Conservation (phyloP, 2,329 filamentous ascomycete species). For the Ascochyta fabae region DNA sequence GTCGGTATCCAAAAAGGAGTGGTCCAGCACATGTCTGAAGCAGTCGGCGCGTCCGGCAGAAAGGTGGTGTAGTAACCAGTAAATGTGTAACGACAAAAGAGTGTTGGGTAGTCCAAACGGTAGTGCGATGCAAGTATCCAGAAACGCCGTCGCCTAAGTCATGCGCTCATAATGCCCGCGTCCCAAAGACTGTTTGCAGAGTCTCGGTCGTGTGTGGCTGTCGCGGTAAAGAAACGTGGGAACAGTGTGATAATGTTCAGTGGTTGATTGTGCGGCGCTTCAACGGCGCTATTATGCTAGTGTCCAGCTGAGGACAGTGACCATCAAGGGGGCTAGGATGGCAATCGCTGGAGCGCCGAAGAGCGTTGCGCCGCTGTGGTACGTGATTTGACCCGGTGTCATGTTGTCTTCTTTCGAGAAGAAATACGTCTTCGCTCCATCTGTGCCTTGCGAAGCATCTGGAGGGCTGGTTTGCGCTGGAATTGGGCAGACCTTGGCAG, state of each 20-base stretch:
- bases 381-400: slow-evolving; percentile 40
- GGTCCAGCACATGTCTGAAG: slow-evolving; percentile 4
- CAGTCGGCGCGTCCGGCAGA: slow-evolving; percentile 3
- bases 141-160: slow-evolving; percentile 24
- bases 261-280: slow-evolving; percentile 16
- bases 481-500: slow-evolving; percentile 42
- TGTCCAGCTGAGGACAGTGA: slow-evolving; percentile 38
- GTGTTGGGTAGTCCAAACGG: slow-evolving; percentile 10
- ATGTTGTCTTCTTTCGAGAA: slow-evolving; percentile 37
- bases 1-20: background rate
- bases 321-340: slow-evolving; percentile 31
- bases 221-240: slow-evolving; percentile 15
- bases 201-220: slow-evolving; percentile 11
- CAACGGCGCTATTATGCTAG: slow-evolving; percentile 26
- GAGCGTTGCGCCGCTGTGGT: slow-evolving; percentile 25
- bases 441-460: slow-evolving; percentile 32
- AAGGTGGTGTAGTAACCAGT: background rate
- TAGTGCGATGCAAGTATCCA: slow-evolving; percentile 13
- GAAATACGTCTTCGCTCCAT: slow-evolving; percentile 46
- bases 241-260: slow-evolving; percentile 10
- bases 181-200: background rate
- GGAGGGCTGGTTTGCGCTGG: slow-evolving; percentile 42
- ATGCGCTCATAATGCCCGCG: slow-evolving; percentile 21
- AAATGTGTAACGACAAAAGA: slow-evolving; percentile 5
- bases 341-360: slow-evolving; percentile 27